phyloP scores from a whole-genome alignment of 805 yeast species.

The Metschnikowia baotianmanensis region DNA sequence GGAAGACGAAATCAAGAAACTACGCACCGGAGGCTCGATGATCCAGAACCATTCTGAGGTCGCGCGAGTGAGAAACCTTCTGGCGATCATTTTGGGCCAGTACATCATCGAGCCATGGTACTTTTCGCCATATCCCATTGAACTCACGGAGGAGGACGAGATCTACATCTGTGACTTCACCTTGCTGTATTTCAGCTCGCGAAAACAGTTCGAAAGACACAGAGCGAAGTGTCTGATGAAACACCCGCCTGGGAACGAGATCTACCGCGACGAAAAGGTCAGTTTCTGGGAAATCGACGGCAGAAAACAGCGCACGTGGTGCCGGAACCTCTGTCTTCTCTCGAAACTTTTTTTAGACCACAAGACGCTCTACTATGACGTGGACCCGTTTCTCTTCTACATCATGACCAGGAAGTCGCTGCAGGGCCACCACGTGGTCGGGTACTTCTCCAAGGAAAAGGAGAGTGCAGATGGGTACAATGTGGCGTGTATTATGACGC shows the following conservation, averaged over 20 bases:
- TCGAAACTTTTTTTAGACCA: constrained; percentile 91
- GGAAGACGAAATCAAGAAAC: constrained; percentile 88
- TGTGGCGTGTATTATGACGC: constrained; percentile 93
- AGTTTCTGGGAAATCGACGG: constrained; percentile 98
- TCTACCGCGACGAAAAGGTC: constrained; percentile 87
- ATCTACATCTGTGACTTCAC: constrained; percentile 92
- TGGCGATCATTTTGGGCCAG: constrained; percentile 78
- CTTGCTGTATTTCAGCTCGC: constrained; percentile 81
- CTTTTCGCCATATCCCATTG: constrained; percentile 95
- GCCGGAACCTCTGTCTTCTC: constrained; percentile 89
- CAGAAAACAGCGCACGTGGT: constrained; percentile 93
- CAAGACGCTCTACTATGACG: constrained; percentile 94
- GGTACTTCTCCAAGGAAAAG: constrained; percentile 95
- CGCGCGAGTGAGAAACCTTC: constrained; percentile 83
- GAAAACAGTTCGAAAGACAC: constrained; percentile 89
- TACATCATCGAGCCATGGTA: constrained; percentile 98
- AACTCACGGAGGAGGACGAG: constrained; percentile 86
- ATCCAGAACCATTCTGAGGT: constrained; percentile 84
- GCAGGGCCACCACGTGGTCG: constrained; percentile 92
- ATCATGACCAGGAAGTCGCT: constrained; percentile 92
- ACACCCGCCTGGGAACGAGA: constrained; percentile 99
- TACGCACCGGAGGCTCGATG: constrained; percentile 97
- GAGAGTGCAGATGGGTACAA: constrained; percentile 94
- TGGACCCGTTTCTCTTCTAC: constrained; percentile 94
- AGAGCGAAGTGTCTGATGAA: constrained; percentile 81